Evolutionary conservation across 1,284 basidiomycete genomes (phyloP).

Genomic region (Ganoderma sp.): DNA sequence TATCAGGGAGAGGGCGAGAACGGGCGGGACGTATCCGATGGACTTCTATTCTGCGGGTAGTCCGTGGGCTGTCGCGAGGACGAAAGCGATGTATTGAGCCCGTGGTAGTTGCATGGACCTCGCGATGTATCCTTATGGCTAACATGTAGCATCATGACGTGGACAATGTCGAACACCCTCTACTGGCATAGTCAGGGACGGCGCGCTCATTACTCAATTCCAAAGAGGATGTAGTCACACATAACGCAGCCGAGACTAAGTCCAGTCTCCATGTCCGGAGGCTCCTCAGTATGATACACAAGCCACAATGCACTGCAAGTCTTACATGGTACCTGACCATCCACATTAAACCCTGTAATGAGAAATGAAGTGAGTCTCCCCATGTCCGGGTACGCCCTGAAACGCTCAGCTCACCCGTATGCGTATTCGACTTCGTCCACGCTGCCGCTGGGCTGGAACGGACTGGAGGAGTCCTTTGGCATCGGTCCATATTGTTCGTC

Average conservation of each 20-base stretch:
- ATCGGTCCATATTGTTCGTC: slow-evolving; percentile 72
- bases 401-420: slow-evolving; percentile 66
- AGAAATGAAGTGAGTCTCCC: neutral
- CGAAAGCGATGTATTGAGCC: slow-evolving; percentile 44
- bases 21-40: slow-evolving; percentile 82
- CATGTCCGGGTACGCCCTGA: neutral
- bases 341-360: slow-evolving; percentile 2
- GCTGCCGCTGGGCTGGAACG: slow-evolving; percentile 77
- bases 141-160: slow-evolving; percentile 4
- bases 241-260: neutral
- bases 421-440: slow-evolving; percentile 89
- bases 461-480: slow-evolving; percentile 72
- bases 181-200: neutral
- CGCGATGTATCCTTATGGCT: neutral
- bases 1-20: slow-evolving; percentile 37
- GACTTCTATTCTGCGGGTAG: slow-evolving; percentile 90
- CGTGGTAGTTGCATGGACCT: neutral
- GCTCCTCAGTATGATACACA: slow-evolving; percentile 1
- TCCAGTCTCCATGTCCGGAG: neutral
- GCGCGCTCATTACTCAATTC: neutral
- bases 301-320: neutral
- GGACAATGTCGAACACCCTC: neutral
- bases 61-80: slow-evolving; percentile 71
- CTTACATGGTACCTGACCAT: neutral
- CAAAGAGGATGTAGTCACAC: neutral